Evolutionary conservation across 1,284 basidiomycete species (phyloP).

Genomic region (Microbotryum saponariae): DNA sequence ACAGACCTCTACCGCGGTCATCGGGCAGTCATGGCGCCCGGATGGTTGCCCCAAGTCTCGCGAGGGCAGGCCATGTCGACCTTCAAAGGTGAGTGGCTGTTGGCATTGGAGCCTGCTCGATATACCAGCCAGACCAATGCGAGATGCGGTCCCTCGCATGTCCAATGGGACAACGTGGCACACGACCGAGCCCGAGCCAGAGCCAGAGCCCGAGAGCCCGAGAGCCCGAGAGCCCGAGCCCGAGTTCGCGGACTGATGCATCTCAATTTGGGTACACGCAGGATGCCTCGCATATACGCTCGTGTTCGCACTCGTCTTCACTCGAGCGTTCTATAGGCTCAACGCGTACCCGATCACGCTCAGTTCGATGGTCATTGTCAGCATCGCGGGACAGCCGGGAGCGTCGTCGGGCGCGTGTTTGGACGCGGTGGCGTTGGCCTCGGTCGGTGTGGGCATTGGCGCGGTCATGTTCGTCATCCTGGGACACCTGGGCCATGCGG

Average conservation of each 20-base stretch:
- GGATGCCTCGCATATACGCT: constrained; percentile 4
- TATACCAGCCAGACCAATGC: too few species aligned
- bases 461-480: constrained; percentile 39
- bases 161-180: too few species aligned
- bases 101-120: background rate
- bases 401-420: constrained; percentile 32
- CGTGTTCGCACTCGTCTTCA: constrained; percentile 38
- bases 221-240: background rate
- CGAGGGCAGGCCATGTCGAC: background rate
- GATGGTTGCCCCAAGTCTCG: constrained; percentile 1
- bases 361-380: constrained; percentile 33
- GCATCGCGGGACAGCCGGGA: constrained; percentile 39
- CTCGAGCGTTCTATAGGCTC: constrained; percentile 34
- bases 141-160: background rate
- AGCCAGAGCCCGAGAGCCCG: background rate
- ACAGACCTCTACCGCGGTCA: too few species aligned
- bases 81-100: constrained; percentile 3
- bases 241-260: background rate
- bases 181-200: background rate
- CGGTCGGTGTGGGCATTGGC: constrained; percentile 38
- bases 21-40: too few species aligned
- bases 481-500: constrained; percentile 36
- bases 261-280: background rate
- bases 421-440: constrained; percentile 31
- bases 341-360: constrained; percentile 35